Conservation (phyloP, 2,329 filamentous ascomycete genomes). For the Emergomyces orientalis region DNA sequence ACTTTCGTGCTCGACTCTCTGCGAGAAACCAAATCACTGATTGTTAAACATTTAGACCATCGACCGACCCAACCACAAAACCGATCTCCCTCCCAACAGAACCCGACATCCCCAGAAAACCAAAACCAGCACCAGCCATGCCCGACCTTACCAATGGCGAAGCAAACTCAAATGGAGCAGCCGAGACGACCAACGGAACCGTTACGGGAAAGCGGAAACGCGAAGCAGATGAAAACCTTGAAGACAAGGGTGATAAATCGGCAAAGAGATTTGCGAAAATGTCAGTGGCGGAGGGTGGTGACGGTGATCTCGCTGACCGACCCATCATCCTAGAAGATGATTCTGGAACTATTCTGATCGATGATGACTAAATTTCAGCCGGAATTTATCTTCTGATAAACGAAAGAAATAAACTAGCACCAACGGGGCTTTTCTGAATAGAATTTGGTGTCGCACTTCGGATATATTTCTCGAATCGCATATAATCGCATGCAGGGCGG, state of each 20-base stretch:
- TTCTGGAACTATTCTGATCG: conserved; percentile 57
- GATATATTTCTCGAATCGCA: neutral
- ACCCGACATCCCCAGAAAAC: conserved; percentile 41
- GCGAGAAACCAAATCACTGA: conserved; percentile 3
- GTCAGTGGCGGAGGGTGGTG: conserved; percentile 28
- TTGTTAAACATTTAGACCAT: conserved; percentile 22
- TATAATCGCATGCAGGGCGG: neutral
- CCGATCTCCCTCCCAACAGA: conserved; percentile 33
- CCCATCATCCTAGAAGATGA: conserved; percentile 42
- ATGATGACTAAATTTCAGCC: conserved; percentile 26
- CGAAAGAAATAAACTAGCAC: neutral
- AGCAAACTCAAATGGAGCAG: conserved; percentile 11
- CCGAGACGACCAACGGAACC: conserved; percentile 13
- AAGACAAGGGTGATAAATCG: conserved; percentile 33
- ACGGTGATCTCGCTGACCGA: conserved; percentile 12
- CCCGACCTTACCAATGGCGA: conserved; percentile 23
- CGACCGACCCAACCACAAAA: conserved; percentile 28
- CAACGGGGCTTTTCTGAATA: no score
- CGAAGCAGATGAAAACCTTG: conserved; percentile 33
- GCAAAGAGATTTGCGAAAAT: conserved; percentile 30
- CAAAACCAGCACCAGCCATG: conserved; percentile 26
- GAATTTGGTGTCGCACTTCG: no score
- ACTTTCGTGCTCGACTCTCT: no score
- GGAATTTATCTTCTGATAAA: neutral
- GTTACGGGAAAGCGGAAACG: conserved; percentile 36